Base-by-base conservation (phyloP, 305 asterid species). In the Petunia hybrid region DNA sequence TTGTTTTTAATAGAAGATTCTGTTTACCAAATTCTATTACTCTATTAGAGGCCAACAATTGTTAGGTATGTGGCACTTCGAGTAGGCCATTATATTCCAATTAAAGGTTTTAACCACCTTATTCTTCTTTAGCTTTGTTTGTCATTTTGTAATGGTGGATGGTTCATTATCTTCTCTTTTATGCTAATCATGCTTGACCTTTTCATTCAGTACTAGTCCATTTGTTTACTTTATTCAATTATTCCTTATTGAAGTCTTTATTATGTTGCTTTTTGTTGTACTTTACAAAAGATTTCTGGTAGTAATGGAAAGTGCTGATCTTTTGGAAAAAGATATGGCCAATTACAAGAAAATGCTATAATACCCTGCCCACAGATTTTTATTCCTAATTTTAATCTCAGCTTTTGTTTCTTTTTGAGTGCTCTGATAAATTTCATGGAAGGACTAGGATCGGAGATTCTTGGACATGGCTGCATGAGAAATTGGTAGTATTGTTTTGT, bases 61-160 rank as follows among this genome's bases (percentile, higher is more conserved):
- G 83, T 12, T 22, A n/a, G 61, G 43, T 83, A 79, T 84, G 88
- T 85, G 81, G 87, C 83, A 85, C 82, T 80, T 70, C 83, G 69
- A 78, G 78, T 86, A 73, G 48, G 73, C 80, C 46, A 63, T 61
- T 78, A 48, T 85, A 66, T 82, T 80, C 75, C 75, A 70, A 76
- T 63, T 65, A 63, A 39, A 48, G 74, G 61, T 80, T 75, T 85
- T 85, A 83, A 82, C 81, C 81, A 83, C 64, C 83, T 82, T 79
- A 86, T 88, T 87, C 86, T 80, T 88, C 55, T 45, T 78, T 77
- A 73, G 83, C 87, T 77, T 64, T 83, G 85, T 88, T 86, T 89
- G 90, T 85, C 89, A 85, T 84, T 81, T 83, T 80, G 87, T 82
- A 70, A 38, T 83, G 86, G 88, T 89, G 88, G 91, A 83, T 85